phyloP scores from a whole-genome alignment of 2,329 filamentous ascomycete genomes.

The Diaporthe destruens region DNA sequence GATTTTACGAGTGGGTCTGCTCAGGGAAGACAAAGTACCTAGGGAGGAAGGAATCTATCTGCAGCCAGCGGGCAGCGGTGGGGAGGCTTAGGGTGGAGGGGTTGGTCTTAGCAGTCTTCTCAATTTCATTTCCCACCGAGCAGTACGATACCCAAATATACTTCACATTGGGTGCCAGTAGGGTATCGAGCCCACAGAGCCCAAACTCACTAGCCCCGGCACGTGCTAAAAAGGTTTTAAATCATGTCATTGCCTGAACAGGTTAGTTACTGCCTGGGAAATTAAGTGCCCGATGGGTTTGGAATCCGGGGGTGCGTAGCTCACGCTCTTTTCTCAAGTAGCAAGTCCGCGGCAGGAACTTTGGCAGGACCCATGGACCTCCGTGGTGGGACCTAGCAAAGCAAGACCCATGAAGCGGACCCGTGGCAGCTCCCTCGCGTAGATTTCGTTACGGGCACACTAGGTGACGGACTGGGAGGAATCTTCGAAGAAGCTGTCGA shows the following conservation, averaged over 20 bases:
- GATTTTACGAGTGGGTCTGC: conserved; percentile 12
- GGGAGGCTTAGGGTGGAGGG: not conserved
- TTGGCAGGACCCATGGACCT: conserved; percentile 1
- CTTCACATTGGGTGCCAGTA: not conserved
- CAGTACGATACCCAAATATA: too few relatives aligned
- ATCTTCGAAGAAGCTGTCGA: not conserved
- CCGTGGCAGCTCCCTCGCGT: not conserved
- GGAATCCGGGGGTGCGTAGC: conserved; percentile 1
- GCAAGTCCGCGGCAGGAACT: not conserved
- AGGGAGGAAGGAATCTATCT: conserved; percentile 2
- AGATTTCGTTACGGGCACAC: not conserved
- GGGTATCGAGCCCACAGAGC: not conserved
- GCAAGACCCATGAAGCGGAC: conserved; percentile 1
- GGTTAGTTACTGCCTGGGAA: not conserved
- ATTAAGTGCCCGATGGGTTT: not conserved
- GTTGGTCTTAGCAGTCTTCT: not conserved
- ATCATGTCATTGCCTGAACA: conserved; percentile 5
- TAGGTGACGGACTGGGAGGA: not conserved
- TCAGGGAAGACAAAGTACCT: not conserved
- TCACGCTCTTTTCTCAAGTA: not conserved
- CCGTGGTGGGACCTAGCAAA: conserved; percentile 9
- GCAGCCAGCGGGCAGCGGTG: not conserved
- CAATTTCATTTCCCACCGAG: too few relatives aligned
- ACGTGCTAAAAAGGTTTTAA: not conserved
- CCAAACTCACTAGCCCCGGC: not conserved